phyloP scores from a whole-genome alignment of 2,329 filamentous ascomycete species.

The Coniochaeta pulveracea region DNA sequence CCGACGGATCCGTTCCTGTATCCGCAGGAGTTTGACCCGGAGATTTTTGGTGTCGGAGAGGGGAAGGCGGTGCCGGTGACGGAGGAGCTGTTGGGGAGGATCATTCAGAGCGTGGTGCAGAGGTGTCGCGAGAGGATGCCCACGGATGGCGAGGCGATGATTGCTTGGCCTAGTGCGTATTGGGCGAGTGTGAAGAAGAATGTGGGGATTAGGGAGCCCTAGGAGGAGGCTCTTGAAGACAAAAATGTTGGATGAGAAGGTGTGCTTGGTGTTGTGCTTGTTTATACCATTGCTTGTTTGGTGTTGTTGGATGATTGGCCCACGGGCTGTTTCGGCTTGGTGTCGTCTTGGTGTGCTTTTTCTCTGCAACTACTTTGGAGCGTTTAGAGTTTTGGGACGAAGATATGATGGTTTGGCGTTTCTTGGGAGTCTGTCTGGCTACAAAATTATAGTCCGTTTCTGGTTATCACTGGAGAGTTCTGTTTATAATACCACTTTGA shows the following conservation, averaged over 20 bases:
- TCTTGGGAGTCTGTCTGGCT: no score
- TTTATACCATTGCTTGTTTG: constrained; percentile 10
- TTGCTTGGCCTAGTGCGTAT: constrained; percentile 49
- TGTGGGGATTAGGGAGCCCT: constrained; percentile 21
- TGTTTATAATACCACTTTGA: no score
- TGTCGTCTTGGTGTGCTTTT: constrained; percentile 15
- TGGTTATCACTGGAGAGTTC: no score
- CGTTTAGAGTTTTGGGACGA: constrained; percentile 2
- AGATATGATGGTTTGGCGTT: no score
- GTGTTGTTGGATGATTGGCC: constrained; percentile 7
- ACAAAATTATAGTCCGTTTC: no score
- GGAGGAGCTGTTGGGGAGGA: constrained; percentile 48
- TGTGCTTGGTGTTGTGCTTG: constrained; percentile 6
- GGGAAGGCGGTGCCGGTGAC: constrained; percentile 47
- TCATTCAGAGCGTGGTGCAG: constrained; percentile 51
- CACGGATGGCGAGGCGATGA: constrained; percentile 42
- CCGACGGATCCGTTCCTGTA: constrained; percentile 52
- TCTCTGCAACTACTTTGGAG: constrained; percentile 14
- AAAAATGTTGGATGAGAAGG: not conserved
- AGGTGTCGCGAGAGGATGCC: constrained; percentile 48
- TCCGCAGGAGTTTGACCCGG: constrained; percentile 38
- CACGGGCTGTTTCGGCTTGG: constrained; percentile 16
- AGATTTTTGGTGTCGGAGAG: constrained; percentile 12
- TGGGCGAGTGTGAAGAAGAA: constrained; percentile 48
- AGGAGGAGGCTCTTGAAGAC: constrained; percentile 14